Evolutionary conservation across 805 yeast genomes (phyloP), one percentile per base, ranked within the genome.

Genomic region (Cephaloascus fragrans): DNA sequence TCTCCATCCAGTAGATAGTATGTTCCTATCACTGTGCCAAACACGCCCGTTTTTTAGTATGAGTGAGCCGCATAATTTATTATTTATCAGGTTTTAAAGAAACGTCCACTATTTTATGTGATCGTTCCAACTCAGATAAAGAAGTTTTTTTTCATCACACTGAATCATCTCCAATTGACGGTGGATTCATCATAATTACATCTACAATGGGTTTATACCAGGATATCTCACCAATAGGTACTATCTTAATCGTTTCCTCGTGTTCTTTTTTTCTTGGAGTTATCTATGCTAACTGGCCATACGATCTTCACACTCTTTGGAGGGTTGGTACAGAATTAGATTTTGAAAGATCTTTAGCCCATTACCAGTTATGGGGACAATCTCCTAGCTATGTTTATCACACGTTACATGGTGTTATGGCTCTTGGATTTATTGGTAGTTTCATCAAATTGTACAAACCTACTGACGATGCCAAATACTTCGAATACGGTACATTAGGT

Each of bases 401-500:
- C 49, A 71, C 73, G 17, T 65, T 87, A 49, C 94, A 85, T 49
- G 61, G 53, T 26, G 75, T 83, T 38, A 57, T 78, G 34, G 68
- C 54, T 1, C 37, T 88, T 20, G 97, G 95, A 3, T 67, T 87
- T 40, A 34, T 75, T 36, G 96, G 96, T 4, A 66, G 79, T 41
- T 67, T 81, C 47, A 71, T 83, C 55, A 87, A 87, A 66, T 71
- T 90, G 41, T 87, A 81, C 66, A 83, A 82, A 62, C 97, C 97
- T n/a, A 56, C 74, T 35, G 90, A 83, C 38, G 94, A 90, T 37
- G 72, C 84, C 51, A 80, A 83, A 57, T 73, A 81, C 56, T 90
- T 93, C 55, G 98, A 90, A 60, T 95, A 94, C 50, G 95, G 89
- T 34, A 69, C 94, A 9, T 66, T 89, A 48, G 77, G 76, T n/a